Conservation (phyloP, 2,329 filamentous ascomycete genomes). For the Pseudogymnoascus sp. region DNA sequence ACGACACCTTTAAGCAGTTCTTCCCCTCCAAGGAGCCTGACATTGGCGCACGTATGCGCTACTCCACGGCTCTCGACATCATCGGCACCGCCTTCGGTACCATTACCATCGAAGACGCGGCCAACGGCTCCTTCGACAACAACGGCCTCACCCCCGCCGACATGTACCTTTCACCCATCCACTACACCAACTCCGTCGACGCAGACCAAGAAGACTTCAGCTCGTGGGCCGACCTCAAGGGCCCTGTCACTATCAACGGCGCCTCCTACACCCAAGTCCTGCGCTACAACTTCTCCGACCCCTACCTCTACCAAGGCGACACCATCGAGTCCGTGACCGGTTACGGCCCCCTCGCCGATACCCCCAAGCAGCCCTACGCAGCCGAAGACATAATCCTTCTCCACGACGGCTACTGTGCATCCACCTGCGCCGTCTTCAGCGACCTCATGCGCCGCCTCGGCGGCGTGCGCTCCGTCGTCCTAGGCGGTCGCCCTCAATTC, state of each 20-base stretch:
- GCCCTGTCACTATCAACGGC: constrained; percentile 16
- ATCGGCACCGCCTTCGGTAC: constrained; percentile 13
- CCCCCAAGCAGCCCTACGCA: constrained; percentile 28
- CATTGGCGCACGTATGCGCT: constrained; percentile 19
- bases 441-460: constrained; percentile 44
- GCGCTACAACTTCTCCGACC: constrained; percentile 20
- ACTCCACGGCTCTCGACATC: constrained; percentile 17
- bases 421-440: constrained; percentile 51
- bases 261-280: constrained; percentile 20
- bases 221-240: constrained; percentile 20
- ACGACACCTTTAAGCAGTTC: constrained; percentile 39
- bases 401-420: constrained; percentile 50
- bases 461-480: constrained; percentile 47
- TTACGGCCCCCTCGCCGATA: constrained; percentile 23
- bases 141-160: background rate
- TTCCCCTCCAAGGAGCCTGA: constrained; percentile 27
- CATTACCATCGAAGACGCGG: background rate
- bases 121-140: background rate
- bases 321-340: constrained; percentile 26
- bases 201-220: constrained; percentile 14
- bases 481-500: constrained; percentile 50
- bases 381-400: constrained; percentile 36
- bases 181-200: constrained; percentile 1
- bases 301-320: constrained; percentile 17
- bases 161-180: background rate